Percentiles rank a stretch among this genome's conserved stretches.
These are phyloP conservation scores for Fonsecaea pedrosoi DNA, from an alignment of 2,329 filamentous ascomycete genomes.

Conservation along the genomic window DNA sequence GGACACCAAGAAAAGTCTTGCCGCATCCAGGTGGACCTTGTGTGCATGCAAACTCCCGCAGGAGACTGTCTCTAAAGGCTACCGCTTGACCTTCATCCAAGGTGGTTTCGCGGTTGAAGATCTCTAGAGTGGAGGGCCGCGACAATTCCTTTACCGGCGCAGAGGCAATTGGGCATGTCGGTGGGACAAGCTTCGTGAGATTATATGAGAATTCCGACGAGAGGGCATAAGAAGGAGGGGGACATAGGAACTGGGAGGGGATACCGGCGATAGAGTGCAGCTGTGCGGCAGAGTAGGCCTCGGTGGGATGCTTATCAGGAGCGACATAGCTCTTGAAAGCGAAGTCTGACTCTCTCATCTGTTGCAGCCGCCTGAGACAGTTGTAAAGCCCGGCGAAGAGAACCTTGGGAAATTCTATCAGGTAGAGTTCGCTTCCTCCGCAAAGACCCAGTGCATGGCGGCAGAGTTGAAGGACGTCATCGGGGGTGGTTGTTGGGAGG, in stretches of 20 bases:
- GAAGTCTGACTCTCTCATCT: conserved; percentile 52
- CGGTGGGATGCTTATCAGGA: conserved; percentile 20
- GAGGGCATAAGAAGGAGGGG: conserved; percentile 39
- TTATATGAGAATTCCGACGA: conserved; percentile 37
- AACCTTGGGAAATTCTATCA: conserved; percentile 69
- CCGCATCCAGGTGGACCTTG: conserved; percentile 76
- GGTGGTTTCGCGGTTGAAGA: conserved; percentile 31
- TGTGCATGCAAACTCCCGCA: conserved; percentile 64
- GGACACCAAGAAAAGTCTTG: conserved; percentile 67
- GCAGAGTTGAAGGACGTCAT: conserved; percentile 37
- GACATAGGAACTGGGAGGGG: conserved; percentile 15
- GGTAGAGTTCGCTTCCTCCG: conserved; percentile 36
- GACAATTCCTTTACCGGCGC: conserved; percentile 25
- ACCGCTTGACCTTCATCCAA: conserved; percentile 49
- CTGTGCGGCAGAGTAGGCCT: conserved; percentile 8
- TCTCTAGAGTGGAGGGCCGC: conserved; percentile 15
- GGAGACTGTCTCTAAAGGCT: conserved; percentile 62
- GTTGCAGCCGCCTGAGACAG: conserved; percentile 63
- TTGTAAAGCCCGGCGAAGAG: conserved; percentile 65
- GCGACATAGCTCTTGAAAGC: conserved; percentile 38
- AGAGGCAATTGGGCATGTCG: conserved; percentile 19
- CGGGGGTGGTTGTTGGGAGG: conserved; percentile 27
- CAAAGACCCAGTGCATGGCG: conserved; percentile 37
- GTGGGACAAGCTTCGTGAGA: conserved; percentile 31
- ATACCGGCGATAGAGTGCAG: conserved; percentile 11